These are phyloP conservation scores for Ceratobasidium sp. DNA, from an alignment of 1,284 basidiomycete genomes.

Conservation along the genomic window DNA sequence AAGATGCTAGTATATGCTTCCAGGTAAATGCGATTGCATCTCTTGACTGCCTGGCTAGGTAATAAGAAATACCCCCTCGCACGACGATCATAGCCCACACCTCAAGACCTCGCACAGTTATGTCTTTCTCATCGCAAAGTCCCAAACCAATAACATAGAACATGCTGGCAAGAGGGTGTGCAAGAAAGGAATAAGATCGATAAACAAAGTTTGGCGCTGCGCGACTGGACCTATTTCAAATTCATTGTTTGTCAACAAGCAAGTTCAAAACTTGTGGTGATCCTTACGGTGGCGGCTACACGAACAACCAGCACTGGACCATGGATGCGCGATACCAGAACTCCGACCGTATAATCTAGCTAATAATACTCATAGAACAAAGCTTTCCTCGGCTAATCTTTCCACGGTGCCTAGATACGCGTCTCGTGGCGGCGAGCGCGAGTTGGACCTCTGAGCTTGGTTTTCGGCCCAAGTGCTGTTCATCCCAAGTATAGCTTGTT, in stretches of 20 bases:
- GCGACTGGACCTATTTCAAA: background rate
- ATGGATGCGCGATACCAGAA: background rate
- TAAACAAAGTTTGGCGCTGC: conserved; percentile 21
- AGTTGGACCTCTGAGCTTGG: conserved; percentile 7
- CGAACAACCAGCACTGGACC: background rate
- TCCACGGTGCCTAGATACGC: conserved; percentile 5
- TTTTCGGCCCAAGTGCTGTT: background rate
- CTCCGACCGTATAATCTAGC: background rate
- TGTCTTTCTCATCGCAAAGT: conserved; percentile 94
- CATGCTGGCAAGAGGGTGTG: conserved; percentile 64
- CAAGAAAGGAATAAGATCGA: background rate
- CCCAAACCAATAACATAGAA: conserved; percentile 93
- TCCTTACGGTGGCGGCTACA: background rate
- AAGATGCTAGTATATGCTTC: conserved; percentile 96
- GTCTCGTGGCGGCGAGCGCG: conserved; percentile 5
- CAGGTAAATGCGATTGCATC: conserved; percentile 84
- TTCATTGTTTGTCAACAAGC: background rate
- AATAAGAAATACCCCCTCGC: background rate
- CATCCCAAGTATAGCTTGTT: background rate
- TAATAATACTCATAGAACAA: background rate
- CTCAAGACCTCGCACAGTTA: conserved; percentile 92
- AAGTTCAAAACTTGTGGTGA: background rate
- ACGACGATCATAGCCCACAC: conserved; percentile 59
- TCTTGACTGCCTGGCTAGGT: conserved; percentile 76
- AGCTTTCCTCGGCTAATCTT: background rate